phyloP scores from a whole-genome alignment of 306 rosid genomes.

The Cucurbita argyrosperma region DNA sequence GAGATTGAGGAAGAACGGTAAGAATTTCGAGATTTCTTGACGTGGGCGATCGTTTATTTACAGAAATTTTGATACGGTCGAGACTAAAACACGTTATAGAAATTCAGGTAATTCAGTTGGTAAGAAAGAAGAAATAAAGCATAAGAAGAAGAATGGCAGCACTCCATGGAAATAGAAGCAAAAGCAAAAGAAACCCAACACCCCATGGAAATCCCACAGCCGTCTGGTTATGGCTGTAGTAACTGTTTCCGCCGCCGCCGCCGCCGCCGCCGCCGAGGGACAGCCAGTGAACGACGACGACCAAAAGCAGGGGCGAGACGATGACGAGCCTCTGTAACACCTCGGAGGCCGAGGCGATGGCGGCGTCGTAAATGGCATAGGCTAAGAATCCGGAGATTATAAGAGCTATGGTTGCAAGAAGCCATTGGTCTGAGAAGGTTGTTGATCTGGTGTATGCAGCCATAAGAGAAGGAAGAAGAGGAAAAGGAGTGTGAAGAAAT shows the following conservation, averaged over 20 bases:
- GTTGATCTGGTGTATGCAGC: neutral
- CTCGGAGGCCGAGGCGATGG: neutral
- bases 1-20: too few species aligned
- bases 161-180: constrained; percentile 1
- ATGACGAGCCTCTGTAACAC: neutral
- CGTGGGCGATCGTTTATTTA: too few species aligned
- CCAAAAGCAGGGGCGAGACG: neutral
- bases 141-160: neutral
- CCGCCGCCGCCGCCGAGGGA: neutral
- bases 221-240: neutral
- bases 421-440: neutral
- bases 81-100: too few species aligned
- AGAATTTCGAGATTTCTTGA: too few species aligned
- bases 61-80: too few species aligned
- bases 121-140: neutral
- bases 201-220: constrained; percentile 3
- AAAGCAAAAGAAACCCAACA: neutral
- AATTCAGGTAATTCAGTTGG: neutral
- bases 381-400: neutral
- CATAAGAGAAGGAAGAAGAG: neutral
- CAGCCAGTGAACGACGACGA: neutral
- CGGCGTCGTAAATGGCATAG: neutral
- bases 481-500: neutral
- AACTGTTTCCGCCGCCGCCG: neutral
- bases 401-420: neutral